Evolutionary conservation across 345 rosid genomes (phyloP).

Genomic region (Conringia planisiliqua): DNA sequence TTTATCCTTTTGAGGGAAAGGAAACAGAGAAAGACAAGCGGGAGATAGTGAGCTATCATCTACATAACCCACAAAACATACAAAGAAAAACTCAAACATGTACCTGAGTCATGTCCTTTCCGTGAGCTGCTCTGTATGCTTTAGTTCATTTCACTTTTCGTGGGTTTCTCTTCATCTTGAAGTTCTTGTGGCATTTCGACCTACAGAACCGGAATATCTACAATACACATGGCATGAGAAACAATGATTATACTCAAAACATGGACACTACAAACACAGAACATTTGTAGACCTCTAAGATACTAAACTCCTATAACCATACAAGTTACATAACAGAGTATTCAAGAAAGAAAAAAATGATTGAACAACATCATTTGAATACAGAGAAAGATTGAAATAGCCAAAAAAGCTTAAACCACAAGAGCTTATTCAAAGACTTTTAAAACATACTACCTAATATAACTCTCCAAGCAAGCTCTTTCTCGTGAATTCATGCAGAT

Average conservation of each 20-base stretch:
- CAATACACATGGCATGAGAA: slow-evolving; percentile 15
- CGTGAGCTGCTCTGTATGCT: slow-evolving; percentile 73
- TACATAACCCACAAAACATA: background rate
- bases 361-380: no score
- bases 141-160: slow-evolving; percentile 97
- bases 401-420: background rate
- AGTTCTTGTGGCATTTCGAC: slow-evolving; percentile 88
- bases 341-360: no score
- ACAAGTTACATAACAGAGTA: background rate
- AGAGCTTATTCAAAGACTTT: no score
- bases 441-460: background rate
- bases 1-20: slow-evolving; percentile 47
- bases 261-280: no score
- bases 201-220: slow-evolving; percentile 89
- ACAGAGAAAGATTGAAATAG: background rate
- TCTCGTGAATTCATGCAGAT: no score
- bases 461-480: no score
- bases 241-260: background rate
- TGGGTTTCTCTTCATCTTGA: slow-evolving; percentile 99
- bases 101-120: slow-evolving; percentile 98
- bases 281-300: no score
- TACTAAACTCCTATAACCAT: background rate
- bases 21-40: background rate
- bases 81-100: no score
- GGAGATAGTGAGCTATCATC: background rate